A percentile compares a stretch with the other conserved stretches of the same genome.
phyloP scores from a whole-genome alignment of 345 rosid genomes.

The Populus pruinosa region DNA sequence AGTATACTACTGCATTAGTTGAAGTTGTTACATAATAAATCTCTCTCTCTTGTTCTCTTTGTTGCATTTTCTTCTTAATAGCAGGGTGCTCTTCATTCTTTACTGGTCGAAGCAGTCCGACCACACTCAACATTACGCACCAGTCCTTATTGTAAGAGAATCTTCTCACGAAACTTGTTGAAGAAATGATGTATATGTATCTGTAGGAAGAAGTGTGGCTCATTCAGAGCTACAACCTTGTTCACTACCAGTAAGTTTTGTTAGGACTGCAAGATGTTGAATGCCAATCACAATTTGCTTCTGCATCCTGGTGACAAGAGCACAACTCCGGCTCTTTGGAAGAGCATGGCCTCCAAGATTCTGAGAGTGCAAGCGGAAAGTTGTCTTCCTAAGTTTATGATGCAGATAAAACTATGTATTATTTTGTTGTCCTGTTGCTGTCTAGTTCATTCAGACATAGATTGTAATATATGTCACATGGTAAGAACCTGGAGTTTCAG shows the following conservation, averaged over 20 bases:
- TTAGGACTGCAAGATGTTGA: constrained; percentile 9
- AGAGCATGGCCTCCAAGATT: constrained; percentile 16
- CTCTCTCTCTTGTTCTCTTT: neutral
- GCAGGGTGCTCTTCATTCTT: constrained; percentile 51
- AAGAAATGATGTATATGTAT: constrained; percentile 42
- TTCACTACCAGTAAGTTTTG: constrained; percentile 17
- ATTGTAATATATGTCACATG: constrained; percentile 1
- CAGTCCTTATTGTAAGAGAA: constrained; percentile 71
- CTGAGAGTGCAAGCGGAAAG: constrained; percentile 10
- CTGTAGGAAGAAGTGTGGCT: constrained; percentile 24
- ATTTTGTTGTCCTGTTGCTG: constrained; percentile 36
- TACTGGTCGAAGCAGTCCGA: constrained; percentile 45
- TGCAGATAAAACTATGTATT: constrained; percentile 26
- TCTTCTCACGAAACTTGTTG: constrained; percentile 51
- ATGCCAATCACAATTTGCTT: constrained; percentile 18
- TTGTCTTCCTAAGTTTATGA: constrained; percentile 27
- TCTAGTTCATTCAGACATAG: constrained; percentile 17
- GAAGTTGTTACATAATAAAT: neutral
- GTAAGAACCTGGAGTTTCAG: neutral
- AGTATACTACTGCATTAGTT: neutral
- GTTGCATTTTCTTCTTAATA: constrained; percentile 10
- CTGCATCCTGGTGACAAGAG: constrained; percentile 16
- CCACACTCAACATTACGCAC: constrained; percentile 42
- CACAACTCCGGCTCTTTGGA: neutral
- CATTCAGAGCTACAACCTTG: constrained; percentile 25